Percentiles rank a stretch among this genome's conserved stretches.
Evolutionary conservation across 768 basidiomycete species (phyloP).

Genomic region (Gyrodon lividus): DNA sequence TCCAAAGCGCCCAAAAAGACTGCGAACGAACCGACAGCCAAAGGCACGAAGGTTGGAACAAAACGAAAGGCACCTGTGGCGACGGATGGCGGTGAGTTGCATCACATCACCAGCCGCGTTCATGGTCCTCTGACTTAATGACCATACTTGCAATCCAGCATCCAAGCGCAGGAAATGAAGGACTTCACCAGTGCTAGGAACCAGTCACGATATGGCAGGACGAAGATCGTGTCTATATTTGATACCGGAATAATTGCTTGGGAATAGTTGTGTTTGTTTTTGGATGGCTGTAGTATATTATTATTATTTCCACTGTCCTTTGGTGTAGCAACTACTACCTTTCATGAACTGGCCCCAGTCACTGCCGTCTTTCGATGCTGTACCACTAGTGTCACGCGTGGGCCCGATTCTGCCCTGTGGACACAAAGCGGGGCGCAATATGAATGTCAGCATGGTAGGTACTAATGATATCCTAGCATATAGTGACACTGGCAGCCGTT

Average conservation of each 20-base stretch:
- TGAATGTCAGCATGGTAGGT: too few species aligned
- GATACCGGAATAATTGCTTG: neutral
- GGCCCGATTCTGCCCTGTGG: too few species aligned
- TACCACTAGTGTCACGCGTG: neutral
- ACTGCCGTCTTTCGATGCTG: too few species aligned
- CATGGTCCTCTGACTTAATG: neutral
- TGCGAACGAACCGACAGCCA: constrained; percentile 3
- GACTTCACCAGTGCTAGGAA: neutral
- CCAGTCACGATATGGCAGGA: too few species aligned
- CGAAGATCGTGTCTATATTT: neutral
- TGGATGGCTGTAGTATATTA: constrained; percentile 19
- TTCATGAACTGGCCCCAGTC: too few species aligned
- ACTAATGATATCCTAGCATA: too few species aligned
- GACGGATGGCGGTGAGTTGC: constrained; percentile 37
- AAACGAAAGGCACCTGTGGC: constrained; percentile 49
- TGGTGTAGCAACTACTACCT: neutral
- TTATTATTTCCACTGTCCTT: constrained; percentile 22
- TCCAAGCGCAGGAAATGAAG: constrained; percentile 42
- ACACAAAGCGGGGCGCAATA: too few species aligned
- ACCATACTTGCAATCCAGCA: constrained; percentile 18
- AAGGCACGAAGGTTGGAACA: constrained; percentile 26
- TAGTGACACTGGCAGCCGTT: too few species aligned
- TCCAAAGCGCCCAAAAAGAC: constrained; percentile 20
- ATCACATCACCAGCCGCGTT: neutral
- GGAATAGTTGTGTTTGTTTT: neutral